phyloP scores from a whole-genome alignment of 768 basidiomycete species.

The Mrakia hoshinonis region DNA sequence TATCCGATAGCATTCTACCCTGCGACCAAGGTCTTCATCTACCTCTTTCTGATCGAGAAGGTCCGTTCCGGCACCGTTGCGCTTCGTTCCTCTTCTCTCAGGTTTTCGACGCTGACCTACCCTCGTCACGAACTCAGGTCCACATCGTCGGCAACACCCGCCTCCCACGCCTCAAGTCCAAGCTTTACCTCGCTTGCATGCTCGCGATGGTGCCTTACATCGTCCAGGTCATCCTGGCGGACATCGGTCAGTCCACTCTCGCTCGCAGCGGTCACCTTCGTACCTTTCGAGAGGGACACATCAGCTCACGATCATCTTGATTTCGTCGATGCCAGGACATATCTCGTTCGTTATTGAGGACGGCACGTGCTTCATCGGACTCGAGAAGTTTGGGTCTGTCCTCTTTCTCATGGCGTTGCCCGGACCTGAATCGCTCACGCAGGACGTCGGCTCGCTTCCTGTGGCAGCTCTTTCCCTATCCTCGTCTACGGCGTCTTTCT shows the following conservation, averaged over 20 bases:
- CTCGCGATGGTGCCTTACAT: constrained; percentile 22
- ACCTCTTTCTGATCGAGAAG: constrained; percentile 28
- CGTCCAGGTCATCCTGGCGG: constrained; percentile 19
- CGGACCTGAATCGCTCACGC: background rate
- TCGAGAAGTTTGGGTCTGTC: constrained; percentile 21
- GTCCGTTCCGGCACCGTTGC: background rate
- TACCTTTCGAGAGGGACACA: background rate
- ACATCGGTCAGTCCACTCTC: constrained; percentile 2
- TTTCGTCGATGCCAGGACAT: too few species aligned
- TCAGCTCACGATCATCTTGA: background rate
- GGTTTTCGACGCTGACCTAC: background rate
- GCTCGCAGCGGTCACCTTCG: background rate
- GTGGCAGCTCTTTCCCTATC: constrained; percentile 12
- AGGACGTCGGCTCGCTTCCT: background rate
- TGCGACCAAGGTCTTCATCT: constrained; percentile 24
- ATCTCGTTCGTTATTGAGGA: constrained; percentile 5
- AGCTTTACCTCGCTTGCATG: constrained; percentile 24
- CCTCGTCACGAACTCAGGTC: constrained; percentile 19
- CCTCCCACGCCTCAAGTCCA: constrained; percentile 14
- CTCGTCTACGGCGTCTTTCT: constrained; percentile 28
- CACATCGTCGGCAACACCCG: constrained; percentile 26
- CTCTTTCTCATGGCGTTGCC: background rate
- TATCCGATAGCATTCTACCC: constrained; percentile 21
- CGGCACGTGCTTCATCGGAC: constrained; percentile 24
- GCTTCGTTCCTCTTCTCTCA: background rate